A percentile compares a stretch with the other conserved stretches of the same genome.
phyloP scores from a whole-genome alignment of 805 yeast genomes.

The Ogataea degrootiae region DNA sequence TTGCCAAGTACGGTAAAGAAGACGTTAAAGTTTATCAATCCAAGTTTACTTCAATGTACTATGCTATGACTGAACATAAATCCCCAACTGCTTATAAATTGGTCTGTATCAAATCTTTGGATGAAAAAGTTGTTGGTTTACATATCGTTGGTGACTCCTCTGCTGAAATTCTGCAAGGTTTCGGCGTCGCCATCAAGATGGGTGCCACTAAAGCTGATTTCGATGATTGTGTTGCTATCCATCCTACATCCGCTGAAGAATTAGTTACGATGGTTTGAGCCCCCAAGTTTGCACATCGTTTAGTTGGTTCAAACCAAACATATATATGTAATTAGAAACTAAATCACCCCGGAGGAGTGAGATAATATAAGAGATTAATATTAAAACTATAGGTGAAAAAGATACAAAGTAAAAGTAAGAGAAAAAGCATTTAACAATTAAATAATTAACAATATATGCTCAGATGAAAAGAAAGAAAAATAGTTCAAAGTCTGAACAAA shows the following conservation, averaged over 20 bases:
- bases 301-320: not conserved
- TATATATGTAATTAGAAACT: not conserved
- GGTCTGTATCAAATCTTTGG: constrained; percentile 61
- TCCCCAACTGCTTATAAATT: constrained; percentile 85
- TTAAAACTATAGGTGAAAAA: too few species aligned
- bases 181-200: constrained; percentile 97
- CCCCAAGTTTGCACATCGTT: not conserved
- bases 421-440: too few species aligned
- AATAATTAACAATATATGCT: too few species aligned
- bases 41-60: constrained; percentile 86
- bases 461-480: too few species aligned
- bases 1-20: constrained; percentile 71
- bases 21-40: constrained; percentile 79
- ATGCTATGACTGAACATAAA: constrained; percentile 78
- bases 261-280: constrained; percentile 69
- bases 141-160: constrained; percentile 90
- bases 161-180: constrained; percentile 94
- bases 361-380: too few species aligned
- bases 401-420: too few species aligned
- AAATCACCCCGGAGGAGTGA: not conserved
- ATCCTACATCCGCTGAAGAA: constrained; percentile 98
- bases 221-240: constrained; percentile 95
- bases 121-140: constrained; percentile 92
- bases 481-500: too few species aligned
- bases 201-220: constrained; percentile 97